Evolutionary conservation across 257 asterid genomes (phyloP).

Genomic region (Gynochthodes officinalis): DNA sequence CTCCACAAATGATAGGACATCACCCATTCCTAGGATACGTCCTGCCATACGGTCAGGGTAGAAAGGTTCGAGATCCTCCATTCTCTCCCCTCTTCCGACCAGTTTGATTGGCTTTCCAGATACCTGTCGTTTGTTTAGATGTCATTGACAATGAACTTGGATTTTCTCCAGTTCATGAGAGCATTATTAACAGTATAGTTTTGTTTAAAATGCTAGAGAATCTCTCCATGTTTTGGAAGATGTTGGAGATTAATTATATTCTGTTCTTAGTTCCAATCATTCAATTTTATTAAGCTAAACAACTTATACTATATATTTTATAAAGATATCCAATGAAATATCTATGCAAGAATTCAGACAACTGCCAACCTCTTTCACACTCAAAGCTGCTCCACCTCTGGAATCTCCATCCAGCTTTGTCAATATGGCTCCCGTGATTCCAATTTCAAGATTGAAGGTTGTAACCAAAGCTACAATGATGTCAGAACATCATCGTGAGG

Average conservation of each 20-base stretch:
- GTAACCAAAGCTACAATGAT: constrained; percentile 67
- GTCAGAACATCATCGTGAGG: constrained; percentile 11
- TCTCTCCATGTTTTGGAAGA: background rate
- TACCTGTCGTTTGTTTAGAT: constrained; percentile 43
- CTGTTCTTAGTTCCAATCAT: background rate
- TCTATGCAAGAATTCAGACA: background rate
- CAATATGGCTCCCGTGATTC: constrained; percentile 97
- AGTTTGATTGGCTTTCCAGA: constrained; percentile 99
- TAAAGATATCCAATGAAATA: background rate
- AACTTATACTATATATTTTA: background rate
- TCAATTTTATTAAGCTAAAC: background rate
- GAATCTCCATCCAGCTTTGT: constrained; percentile 98
- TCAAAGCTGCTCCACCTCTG: constrained; percentile 99
- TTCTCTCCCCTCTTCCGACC: constrained; percentile 98
- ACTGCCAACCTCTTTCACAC: constrained; percentile 77
- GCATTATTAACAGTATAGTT: background rate
- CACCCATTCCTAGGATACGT: constrained; percentile 98
- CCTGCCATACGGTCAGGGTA: constrained; percentile 99
- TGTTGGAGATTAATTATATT: background rate
- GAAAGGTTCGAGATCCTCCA: constrained; percentile 99
- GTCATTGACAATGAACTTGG: background rate
- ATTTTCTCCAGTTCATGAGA: background rate
- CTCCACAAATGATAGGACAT: constrained; percentile 95
- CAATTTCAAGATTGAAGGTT: constrained; percentile 94
- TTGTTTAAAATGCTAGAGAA: background rate